Percentiles rank a stretch among this genome's conserved stretches.
Conservation (phyloP, 2,329 filamentous ascomycete species). For the Sporothrix brunneoviolacea region DNA sequence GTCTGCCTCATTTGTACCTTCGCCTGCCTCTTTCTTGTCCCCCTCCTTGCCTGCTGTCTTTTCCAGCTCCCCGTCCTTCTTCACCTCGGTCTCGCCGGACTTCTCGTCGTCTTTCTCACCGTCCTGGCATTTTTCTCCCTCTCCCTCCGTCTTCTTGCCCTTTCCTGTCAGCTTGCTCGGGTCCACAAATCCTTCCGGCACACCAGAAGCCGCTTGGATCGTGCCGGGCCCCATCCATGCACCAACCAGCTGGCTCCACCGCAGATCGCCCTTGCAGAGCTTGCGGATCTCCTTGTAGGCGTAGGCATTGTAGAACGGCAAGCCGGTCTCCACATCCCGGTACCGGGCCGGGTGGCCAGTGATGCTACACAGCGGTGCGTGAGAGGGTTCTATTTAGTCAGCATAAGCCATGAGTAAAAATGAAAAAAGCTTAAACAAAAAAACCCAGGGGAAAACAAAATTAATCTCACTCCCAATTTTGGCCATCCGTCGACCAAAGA, state of each 20-base stretch:
- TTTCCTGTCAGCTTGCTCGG: constrained; percentile 18
- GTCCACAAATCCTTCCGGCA: constrained; percentile 66
- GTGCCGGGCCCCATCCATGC: constrained; percentile 68
- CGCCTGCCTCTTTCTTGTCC: not conserved
- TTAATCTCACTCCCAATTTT: constrained; percentile 45
- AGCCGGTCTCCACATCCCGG: constrained; percentile 74
- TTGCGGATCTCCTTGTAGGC: constrained; percentile 79
- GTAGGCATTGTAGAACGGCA: constrained; percentile 71
- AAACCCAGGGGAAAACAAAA: not conserved
- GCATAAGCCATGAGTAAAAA: not conserved
- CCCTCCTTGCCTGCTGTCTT: not conserved
- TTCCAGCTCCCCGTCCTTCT: not conserved
- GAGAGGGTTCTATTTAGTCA: constrained; percentile 38
- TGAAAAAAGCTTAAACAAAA: not conserved
- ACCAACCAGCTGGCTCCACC: constrained; percentile 74
- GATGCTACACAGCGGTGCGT: constrained; percentile 64
- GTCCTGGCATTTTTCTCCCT: constrained; percentile 6
- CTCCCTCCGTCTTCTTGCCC: constrained; percentile 8
- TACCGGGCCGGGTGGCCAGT: constrained; percentile 77
- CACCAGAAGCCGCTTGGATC: constrained; percentile 61
- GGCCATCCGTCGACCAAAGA: constrained; percentile 54
- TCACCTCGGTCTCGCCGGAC: not conserved
- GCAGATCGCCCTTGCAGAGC: constrained; percentile 64
- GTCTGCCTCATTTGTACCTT: not conserved
- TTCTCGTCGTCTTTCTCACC: not conserved